A percentile compares a stretch with the other conserved stretches of the same genome.
These are phyloP conservation scores for Gracilariopsis chorda DNA, from an alignment of 23 red algal genomes.

Conservation along the genomic window DNA sequence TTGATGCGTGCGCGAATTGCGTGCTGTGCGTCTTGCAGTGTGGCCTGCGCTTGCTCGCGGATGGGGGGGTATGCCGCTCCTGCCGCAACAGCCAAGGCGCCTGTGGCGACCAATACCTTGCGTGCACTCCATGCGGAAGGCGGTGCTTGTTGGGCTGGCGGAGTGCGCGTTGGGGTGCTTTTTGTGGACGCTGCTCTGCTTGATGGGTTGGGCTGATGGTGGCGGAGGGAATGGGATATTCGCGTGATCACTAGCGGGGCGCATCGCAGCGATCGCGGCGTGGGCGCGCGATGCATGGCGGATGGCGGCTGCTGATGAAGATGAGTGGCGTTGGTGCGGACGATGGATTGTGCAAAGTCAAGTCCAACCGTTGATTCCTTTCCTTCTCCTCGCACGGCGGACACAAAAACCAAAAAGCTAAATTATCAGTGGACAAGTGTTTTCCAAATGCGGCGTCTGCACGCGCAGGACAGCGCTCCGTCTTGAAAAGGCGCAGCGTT, in stretches of 20 bases:
- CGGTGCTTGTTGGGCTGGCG: neutral
- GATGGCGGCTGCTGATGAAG: constrained; percentile 1
- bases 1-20: neutral
- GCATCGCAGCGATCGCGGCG: neutral
- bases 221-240: neutral
- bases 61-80: neutral
- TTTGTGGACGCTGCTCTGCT: neutral
- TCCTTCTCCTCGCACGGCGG: too few relatives aligned
- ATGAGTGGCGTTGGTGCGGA: too few relatives aligned
- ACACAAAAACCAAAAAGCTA: too few relatives aligned
- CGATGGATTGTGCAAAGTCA: too few relatives aligned
- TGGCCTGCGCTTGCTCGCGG: neutral
- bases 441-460: too few relatives aligned
- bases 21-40: neutral
- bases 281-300: neutral
- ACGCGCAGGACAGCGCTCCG: too few relatives aligned
- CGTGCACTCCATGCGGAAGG: neutral
- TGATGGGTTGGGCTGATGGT: neutral
- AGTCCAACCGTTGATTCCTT: too few relatives aligned
- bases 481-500: neutral
- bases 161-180: neutral
- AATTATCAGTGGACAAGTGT: too few relatives aligned
- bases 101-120: neutral
- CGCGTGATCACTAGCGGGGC: constrained; percentile 10
- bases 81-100: neutral